phyloP scores from a whole-genome alignment of 202 grass and related monocot species.

The Carex sylvatica region DNA sequence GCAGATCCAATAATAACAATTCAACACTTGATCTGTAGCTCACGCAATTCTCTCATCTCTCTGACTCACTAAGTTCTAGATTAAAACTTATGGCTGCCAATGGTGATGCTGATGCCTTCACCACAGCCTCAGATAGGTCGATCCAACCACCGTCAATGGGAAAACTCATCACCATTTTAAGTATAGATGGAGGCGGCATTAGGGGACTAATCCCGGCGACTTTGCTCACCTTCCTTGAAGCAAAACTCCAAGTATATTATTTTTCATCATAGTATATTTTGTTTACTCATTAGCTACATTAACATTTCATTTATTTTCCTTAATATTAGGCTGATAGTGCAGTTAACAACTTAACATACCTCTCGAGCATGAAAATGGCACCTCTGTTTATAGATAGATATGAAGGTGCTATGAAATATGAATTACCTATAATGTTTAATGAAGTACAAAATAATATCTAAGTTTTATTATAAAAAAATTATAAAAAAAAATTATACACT shows the following conservation, averaged over 20 bases:
- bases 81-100: neutral
- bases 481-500: too few relatives aligned
- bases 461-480: too few relatives aligned
- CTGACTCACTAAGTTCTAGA: neutral
- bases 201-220: conserved; percentile 56
- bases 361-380: neutral
- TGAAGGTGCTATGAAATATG: too few relatives aligned
- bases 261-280: neutral
- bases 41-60: neutral
- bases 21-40: too few relatives aligned
- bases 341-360: neutral
- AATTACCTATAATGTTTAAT: too few relatives aligned
- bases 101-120: neutral
- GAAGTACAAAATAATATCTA: too few relatives aligned
- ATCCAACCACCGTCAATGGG: conserved; percentile 36
- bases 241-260: conserved; percentile 42
- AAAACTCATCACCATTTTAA: conserved; percentile 49
- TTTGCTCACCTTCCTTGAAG: conserved; percentile 50
- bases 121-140: neutral
- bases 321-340: neutral
- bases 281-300: neutral
- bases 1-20: too few relatives aligned
- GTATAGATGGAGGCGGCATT: conserved; percentile 61
- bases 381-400: too few relatives aligned
- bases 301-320: neutral